Evolutionary conservation across 257 asterid species (phyloP), one percentile per base, ranked within the genome.

Genomic region (Perilla frutescens): DNA sequence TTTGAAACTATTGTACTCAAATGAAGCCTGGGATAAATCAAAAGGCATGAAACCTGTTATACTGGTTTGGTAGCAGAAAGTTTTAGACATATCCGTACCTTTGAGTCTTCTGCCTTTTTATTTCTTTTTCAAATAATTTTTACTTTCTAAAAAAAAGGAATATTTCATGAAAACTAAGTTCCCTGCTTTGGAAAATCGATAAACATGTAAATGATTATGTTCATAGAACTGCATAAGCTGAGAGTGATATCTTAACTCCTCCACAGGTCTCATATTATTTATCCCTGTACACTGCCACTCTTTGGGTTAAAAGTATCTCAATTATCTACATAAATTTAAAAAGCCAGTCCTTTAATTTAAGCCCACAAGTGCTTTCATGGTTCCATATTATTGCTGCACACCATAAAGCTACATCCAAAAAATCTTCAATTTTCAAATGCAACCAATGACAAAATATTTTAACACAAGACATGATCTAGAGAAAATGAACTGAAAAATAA

Each of bases 211-310:
- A 14, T 54, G 61, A 50, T 49, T 45, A 11, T 70, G 2, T 15
- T 70, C 13, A 29, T 3, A 13, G 15, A 57, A 70, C 47, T 36
- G 68, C 63, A 58, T 60, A 31, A 71, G 49, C 49, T 60, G 10
- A 58, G 14, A 66, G 64, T 34, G 29, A 71, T 8, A 71, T 36
- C 15, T 59, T 45, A 41, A 59, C 54, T 71, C 67, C 12, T 60
- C 62, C 26, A 57, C n/a, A 36, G 5, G 12, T 47, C 43, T 15
- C 68, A 9, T n/a, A 37, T 56, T 57, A 56, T 57, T 20, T 12
- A 12, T 26, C 56, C 29, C 47, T 37, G 39, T 48, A 61, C 43
- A 37, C 44, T 11, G 50, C 5, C 49, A 48, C 49, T 58, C 13
- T 45, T 32, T 47, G 29, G 66, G 62, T 8, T 41, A 71, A 47